These are phyloP conservation scores for Suillus subaureus DNA, from an alignment of 768 basidiomycete species.

Conservation along the genomic window DNA sequence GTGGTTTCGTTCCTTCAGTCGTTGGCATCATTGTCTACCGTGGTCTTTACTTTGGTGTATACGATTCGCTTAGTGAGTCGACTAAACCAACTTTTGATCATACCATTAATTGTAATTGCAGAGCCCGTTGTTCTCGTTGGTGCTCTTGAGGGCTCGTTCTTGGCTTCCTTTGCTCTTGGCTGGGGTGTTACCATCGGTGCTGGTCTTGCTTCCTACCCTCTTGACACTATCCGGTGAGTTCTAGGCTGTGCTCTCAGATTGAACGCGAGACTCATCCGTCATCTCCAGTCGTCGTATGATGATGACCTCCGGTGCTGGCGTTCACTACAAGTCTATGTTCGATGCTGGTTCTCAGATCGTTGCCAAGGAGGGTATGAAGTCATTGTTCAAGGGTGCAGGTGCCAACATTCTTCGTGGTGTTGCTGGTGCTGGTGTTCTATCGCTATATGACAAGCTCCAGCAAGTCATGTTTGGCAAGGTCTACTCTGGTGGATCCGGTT, in stretches of 20 bases:
- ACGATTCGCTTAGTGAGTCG: slow-evolving; percentile 85
- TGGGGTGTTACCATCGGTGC: slow-evolving; percentile 99
- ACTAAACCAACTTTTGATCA: slow-evolving; percentile 9
- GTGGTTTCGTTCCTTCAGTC: slow-evolving; percentile 98
- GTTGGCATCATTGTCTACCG: slow-evolving; percentile 99
- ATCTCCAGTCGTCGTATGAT: slow-evolving; percentile 97
- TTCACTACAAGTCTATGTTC: slow-evolving; percentile 99
- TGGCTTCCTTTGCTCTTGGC: slow-evolving; percentile 95
- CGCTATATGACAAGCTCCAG: slow-evolving; percentile 98
- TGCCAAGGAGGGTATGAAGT: slow-evolving; percentile 92
- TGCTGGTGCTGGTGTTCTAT: slow-evolving; percentile 99
- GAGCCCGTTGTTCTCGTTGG: slow-evolving; percentile 98
- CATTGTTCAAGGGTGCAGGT: slow-evolving; percentile 99
- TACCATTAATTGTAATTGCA: slow-evolving; percentile 37
- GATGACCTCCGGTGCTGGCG: slow-evolving; percentile 97
- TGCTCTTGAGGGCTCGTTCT: slow-evolving; percentile 92
- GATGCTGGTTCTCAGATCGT: slow-evolving; percentile 94
- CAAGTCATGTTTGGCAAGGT: slow-evolving; percentile 97
- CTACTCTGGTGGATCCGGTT: slow-evolving; percentile 84
- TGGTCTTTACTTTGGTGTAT: slow-evolving; percentile 99
- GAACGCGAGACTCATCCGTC: slow-evolving; percentile 21
- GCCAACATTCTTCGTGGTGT: slow-evolving; percentile 97
- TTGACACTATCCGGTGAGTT: slow-evolving; percentile 82
- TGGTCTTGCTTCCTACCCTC: slow-evolving; percentile 97
- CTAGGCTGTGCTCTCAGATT: neutral